These are phyloP conservation scores for Zygosaccharomyces bisporus DNA, from an alignment of 805 yeast species.

Conservation along the genomic window DNA sequence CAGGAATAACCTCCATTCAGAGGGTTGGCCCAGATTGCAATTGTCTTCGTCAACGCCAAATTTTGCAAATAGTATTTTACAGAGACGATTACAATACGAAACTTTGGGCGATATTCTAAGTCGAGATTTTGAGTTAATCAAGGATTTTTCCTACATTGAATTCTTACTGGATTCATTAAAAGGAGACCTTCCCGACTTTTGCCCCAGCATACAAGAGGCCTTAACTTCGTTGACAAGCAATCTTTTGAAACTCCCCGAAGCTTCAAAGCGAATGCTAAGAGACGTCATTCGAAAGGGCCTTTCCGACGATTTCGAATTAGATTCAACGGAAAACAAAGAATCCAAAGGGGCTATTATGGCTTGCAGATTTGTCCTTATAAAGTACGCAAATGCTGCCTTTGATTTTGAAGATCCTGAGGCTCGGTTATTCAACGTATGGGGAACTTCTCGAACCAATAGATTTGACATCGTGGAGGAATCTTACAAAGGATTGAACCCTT, in stretches of 20 bases:
- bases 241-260: slow-evolving; percentile 40
- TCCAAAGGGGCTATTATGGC: slow-evolving; percentile 41
- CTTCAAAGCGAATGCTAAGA: slow-evolving; percentile 44
- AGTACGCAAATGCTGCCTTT: slow-evolving; percentile 59
- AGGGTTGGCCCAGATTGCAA: slow-evolving; percentile 58
- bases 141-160: slow-evolving; percentile 50
- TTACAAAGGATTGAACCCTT: slow-evolving; percentile 72
- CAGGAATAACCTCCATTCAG: slow-evolving; percentile 48
- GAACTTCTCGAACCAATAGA: slow-evolving; percentile 52
- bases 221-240: slow-evolving; percentile 55
- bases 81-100: slow-evolving; percentile 68
- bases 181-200: slow-evolving; percentile 58
- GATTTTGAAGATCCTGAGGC: slow-evolving; percentile 67
- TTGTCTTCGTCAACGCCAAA: slow-evolving; percentile 34
- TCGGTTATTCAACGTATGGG: slow-evolving; percentile 63
- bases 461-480: slow-evolving; percentile 81
- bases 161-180: slow-evolving; percentile 69
- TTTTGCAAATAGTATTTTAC: slow-evolving; percentile 40
- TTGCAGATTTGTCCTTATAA: slow-evolving; percentile 60
- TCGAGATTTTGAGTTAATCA: slow-evolving; percentile 41
- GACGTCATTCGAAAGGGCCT: slow-evolving; percentile 37
- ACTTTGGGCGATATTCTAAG: slow-evolving; percentile 66
- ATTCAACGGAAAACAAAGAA: slow-evolving; percentile 17
- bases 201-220: slow-evolving; percentile 67
- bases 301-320: slow-evolving; percentile 31